Conservation (phyloP, 768 basidiomycete species). For the Kwoniella sp. region DNA sequence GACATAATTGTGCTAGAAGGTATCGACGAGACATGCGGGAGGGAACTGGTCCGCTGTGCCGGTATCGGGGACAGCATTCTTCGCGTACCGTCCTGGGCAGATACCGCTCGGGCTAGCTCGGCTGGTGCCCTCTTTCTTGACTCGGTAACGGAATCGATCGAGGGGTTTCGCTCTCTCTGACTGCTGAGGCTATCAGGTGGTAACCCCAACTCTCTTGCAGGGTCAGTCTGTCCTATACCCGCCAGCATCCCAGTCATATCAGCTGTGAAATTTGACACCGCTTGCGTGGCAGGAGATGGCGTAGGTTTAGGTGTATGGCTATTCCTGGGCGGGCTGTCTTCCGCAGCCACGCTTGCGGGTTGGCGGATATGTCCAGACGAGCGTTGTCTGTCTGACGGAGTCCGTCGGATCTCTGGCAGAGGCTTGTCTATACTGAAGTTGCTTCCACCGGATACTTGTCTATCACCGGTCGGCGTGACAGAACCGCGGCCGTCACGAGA, state of each 20-base stretch:
- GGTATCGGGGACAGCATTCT: constrained; percentile 11
- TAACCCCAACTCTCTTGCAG: constrained; percentile 42
- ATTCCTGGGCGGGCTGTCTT: constrained; percentile 6
- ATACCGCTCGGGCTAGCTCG: constrained; percentile 14
- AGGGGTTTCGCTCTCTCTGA: neutral
- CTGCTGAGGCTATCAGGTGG: constrained; percentile 29
- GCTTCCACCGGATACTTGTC: constrained; percentile 1
- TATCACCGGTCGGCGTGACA: constrained; percentile 5
- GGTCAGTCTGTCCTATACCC: constrained; percentile 34
- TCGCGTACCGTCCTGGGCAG: neutral
- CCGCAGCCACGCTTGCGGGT: constrained; percentile 18
- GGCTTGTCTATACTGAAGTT: constrained; percentile 15
- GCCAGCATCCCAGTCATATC: constrained; percentile 42
- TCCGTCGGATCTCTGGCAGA: constrained; percentile 3
- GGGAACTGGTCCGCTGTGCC: constrained; percentile 17
- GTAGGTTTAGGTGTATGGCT: neutral
- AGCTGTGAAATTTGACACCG: constrained; percentile 28
- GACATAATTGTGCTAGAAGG: too few species aligned
- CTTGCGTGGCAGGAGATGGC: constrained; percentile 5
- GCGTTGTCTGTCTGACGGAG: neutral
- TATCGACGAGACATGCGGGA: constrained; percentile 5
- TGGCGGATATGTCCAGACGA: constrained; percentile 19
- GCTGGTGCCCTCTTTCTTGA: constrained; percentile 4
- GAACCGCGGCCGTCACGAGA: constrained; percentile 6
- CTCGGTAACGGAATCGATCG: constrained; percentile 10